Evolutionary conservation across 805 yeast species (phyloP), one percentile per base, ranked within the genome.

Genomic region (Torulaspora indica): DNA sequence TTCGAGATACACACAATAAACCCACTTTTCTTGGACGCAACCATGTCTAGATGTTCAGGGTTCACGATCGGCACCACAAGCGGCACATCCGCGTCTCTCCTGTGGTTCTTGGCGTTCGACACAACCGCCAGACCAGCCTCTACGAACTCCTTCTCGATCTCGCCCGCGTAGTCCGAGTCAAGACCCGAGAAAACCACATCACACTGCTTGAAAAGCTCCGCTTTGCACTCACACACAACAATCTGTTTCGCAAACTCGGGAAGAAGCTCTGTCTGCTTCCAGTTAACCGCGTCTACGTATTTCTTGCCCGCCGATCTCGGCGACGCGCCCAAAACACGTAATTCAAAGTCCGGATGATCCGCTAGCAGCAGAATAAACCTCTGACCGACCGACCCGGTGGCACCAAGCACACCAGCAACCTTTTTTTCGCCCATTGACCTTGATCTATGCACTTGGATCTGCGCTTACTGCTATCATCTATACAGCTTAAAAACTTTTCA

Each of bases 331-430:
- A 93, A 72, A 6, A 80, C 93, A 45, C 77, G 74, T 35, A 93
- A 69, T 65, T 88, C 88, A 58, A 93, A 89, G 48, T 87, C 87
- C 20, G 98, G 98, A 64, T 93, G 97, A 50, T 85, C 71, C 2
- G 89, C 77, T 51, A 93, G 73, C 38, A 93, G 72, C 38, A 91
- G 72, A 49, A 93, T 90, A 64, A 93, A 93, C 56, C 98, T 78
- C 69, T 93, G 98, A 45, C 98, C 98, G 30, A 93, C 98, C 34
- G 95, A 82, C 42, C 98, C 98, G 9, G 98, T 91, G 54, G 98
- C 98, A 40, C 98, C 98, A 49, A 91, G 74, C 56, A 93, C 97
- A 72, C 98, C 98, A 54, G 76, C 77, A 45, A 69, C 61, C 61
- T 70, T 72, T 45, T 56, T 60, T 22, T 48, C 49, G 45, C 51